These are phyloP conservation scores for Penicillium roqueforti DNA, from an alignment of 495 filamentous ascomycete species.

Conservation along the genomic window DNA sequence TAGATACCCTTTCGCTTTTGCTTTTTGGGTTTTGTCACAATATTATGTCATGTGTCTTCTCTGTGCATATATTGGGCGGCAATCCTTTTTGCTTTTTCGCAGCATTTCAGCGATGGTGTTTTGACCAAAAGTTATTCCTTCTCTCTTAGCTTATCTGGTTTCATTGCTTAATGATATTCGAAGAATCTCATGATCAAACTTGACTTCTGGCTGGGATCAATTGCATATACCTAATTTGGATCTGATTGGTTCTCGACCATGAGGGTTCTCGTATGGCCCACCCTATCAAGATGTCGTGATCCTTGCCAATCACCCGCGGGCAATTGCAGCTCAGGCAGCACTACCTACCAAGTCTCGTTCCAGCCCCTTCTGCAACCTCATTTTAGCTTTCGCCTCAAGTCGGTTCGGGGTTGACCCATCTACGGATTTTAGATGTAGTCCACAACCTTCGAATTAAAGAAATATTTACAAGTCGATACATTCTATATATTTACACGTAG, in stretches of 20 bases:
- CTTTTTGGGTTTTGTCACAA: not conserved
- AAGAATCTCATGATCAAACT: not conserved
- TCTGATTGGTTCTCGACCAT: not conserved
- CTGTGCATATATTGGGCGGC: not conserved
- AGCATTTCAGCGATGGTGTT: conserved; percentile 13
- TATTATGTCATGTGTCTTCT: not conserved
- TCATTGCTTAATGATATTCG: not conserved
- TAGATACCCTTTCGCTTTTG: conserved; percentile 2
- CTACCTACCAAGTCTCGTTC: too few relatives aligned
- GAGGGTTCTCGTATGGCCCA: too few relatives aligned
- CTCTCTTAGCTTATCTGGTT: not conserved
- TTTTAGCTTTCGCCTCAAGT: too few relatives aligned
- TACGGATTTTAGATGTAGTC: too few relatives aligned
- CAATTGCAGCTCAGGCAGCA: too few relatives aligned
- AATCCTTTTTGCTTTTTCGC: not conserved
- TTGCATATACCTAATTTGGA: not conserved
- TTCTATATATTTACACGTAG: too few relatives aligned
- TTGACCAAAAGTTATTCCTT: not conserved
- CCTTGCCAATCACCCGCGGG: too few relatives aligned
- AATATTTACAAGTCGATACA: too few relatives aligned
- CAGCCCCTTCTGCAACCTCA: too few relatives aligned
- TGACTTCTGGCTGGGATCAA: not conserved
- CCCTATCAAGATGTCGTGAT: too few relatives aligned
- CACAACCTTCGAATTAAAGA: too few relatives aligned
- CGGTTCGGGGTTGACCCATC: too few relatives aligned